Conservation (phyloP, 2,329 filamentous ascomycete genomes). For the Bipolaris oryzae region DNA sequence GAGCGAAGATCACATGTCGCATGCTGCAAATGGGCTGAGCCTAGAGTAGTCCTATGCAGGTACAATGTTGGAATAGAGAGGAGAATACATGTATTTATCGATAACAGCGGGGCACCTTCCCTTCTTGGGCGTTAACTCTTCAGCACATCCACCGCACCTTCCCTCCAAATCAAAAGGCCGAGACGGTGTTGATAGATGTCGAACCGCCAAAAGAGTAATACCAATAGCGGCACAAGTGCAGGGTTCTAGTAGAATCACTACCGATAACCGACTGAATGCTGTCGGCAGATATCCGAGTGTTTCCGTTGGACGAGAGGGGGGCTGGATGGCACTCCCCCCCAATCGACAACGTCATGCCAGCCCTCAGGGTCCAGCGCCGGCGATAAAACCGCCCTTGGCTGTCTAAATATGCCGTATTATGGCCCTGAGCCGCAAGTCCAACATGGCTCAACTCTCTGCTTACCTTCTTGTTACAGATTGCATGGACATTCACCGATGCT, state of each 20-base stretch:
- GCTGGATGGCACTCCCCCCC: neutral
- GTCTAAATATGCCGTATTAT: neutral
- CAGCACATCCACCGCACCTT: conserved; percentile 1
- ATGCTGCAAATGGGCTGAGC: neutral
- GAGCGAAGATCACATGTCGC: neutral
- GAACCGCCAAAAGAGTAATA: too few species aligned
- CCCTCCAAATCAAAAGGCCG: too few species aligned
- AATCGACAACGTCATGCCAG: conserved; percentile 13
- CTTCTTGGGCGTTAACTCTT: neutral
- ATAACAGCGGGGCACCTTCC: conserved; percentile 10
- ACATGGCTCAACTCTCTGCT: neutral
- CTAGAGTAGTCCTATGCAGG: neutral
- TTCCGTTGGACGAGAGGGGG: too few species aligned
- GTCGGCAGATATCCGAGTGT: too few species aligned
- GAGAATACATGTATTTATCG: conserved; percentile 7
- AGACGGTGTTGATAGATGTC: too few species aligned
- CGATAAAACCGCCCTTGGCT: conserved; percentile 3
- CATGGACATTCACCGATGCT: conserved; percentile 5
- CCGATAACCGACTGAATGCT: too few species aligned
- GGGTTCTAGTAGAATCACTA: too few species aligned
- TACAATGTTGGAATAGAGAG: neutral
- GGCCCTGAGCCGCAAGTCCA: neutral
- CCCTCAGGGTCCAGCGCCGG: conserved; percentile 5
- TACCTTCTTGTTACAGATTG: neutral
- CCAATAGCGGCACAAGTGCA: too few species aligned